Evolutionary conservation across 805 yeast species (phyloP), one percentile per base, ranked within the genome.

Genomic region (Clavispora phyllophila): DNA sequence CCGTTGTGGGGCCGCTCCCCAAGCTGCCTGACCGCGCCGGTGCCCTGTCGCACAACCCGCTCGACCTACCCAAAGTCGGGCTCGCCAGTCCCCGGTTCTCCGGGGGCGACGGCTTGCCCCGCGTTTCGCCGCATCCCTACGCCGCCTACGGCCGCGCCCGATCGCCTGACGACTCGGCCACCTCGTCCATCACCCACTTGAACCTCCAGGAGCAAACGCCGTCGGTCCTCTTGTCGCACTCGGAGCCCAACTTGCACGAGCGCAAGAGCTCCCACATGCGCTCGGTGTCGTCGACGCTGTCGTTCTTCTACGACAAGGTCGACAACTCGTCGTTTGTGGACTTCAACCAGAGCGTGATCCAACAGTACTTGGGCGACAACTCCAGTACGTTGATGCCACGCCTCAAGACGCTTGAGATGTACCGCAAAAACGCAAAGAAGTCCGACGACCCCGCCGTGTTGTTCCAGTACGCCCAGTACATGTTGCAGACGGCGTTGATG

Each of bases 381-480:
- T 63, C 74, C 17, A 57, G 62, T 14, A 65, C 78, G 10, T 64
- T 90, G 48, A 63, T 84, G 55, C 90, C 95, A 15, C 75, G 93
- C 49, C 75, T 84, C 64, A 81, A 85, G 58, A 89, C 96, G 4
- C 78, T 91, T 44, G 96, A 90, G 51, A 73, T 87, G 70, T 90
- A 91, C 67, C 75, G 93, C 42, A 76, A 83, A 50, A 90, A 87
- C 57, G 96, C 95, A 5, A 83, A 83, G 53, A 86, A 82, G 55
- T 78, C 88, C 17, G 83, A 82, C 56, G 96, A 91, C 56, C 95
- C 96, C 0, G 79, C 77, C 15, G 83, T 87, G n/a, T 75, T 89
- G 53, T 87, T 88, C 62, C 88, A 88, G 56, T 89, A 87, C 59
- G 96, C 97, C 1, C 93, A 88, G 63, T 87, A 85, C 61, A 82